Evolutionary conservation across 768 basidiomycete species (phyloP), one percentile per base, ranked within the genome.

Genomic region (Butyriboletus loyo): DNA sequence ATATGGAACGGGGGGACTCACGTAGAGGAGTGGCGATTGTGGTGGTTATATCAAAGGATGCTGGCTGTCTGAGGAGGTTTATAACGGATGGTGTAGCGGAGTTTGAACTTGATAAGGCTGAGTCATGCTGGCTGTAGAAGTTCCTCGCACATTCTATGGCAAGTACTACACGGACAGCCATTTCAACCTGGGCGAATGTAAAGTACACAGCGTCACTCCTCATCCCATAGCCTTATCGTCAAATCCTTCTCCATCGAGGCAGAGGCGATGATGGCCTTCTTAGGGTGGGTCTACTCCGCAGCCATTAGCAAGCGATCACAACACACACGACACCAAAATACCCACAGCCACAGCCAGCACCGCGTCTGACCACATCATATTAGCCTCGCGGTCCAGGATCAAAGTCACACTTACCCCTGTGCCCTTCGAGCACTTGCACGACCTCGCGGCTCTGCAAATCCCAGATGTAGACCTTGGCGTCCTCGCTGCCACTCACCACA

Each of bases 221-320:
- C 84, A 50, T 77, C 73, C 94, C 94, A 97, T 15, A 98, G 60
- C 48, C 86, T 79, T 62, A 98, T 89, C 5, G 84, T 85, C 54
- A 89, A 71, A 60, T 96, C 94, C 58, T 92, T 92, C 60, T 94
- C 92, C 80, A 91, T 85, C 10, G 86, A 82, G n/a, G 89, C 91
- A 5, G 92, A 91, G 7, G 92, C 94, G 56, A 98, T 86, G 49
- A 88, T 83, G 41, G 76, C 78, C 46, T 74, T 78, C 21, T 74
- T 77, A 1, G 94, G 93, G 70, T 95, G 91, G 2, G 85, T 79
- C 92, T 95, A 52, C 52, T 49, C 48, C 55, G 22, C 50, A 58
- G 56, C 30, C 46, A 45, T 60, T n/a, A 52, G 28, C 35, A 37
- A 19, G 15, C 37, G 28, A 15, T 37, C 34, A 28, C 39, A 45